Percentiles rank a stretch among this genome's conserved stretches.
Conservation (phyloP, 2,329 filamentous ascomycete species). For the Neoarthrinium moseri region DNA sequence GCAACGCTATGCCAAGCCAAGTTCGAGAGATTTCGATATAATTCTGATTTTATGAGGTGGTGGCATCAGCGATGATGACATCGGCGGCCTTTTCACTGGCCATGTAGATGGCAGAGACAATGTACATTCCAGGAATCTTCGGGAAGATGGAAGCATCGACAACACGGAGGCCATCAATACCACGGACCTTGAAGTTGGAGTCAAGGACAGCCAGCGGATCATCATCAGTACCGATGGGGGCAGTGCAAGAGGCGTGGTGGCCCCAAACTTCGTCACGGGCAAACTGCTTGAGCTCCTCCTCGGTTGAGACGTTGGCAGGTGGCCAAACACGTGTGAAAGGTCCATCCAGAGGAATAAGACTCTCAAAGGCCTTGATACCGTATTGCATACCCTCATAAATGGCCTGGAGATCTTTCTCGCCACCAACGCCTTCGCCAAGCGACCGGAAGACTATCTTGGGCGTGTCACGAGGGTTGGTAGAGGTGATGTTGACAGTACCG, state of each 20-base stretch:
- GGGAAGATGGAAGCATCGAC: slow-evolving; percentile 62
- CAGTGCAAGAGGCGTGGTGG: slow-evolving; percentile 40
- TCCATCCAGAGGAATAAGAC: slow-evolving; percentile 35
- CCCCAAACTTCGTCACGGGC: slow-evolving; percentile 40
- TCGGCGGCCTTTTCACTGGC: slow-evolving; percentile 61
- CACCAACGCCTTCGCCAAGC: slow-evolving; percentile 41
- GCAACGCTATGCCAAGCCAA: no score
- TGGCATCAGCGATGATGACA: slow-evolving; percentile 36
- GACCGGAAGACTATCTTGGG: slow-evolving; percentile 45
- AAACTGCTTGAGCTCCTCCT: slow-evolving; percentile 44
- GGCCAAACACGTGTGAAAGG: slow-evolving; percentile 32
- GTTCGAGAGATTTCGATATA: no score
- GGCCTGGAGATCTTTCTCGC: slow-evolving; percentile 38
- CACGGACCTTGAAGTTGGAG: slow-evolving; percentile 54
- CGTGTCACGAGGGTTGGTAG: slow-evolving; percentile 28
- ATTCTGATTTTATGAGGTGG: slow-evolving; percentile 1
- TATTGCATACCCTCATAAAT: slow-evolving; percentile 47
- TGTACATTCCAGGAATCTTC: slow-evolving; percentile 41
- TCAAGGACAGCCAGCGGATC: slow-evolving; percentile 58
- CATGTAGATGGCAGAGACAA: slow-evolving; percentile 50
- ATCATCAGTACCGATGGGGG: slow-evolving; percentile 52
- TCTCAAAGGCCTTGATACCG: slow-evolving; percentile 38
- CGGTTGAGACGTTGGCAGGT: slow-evolving; percentile 35
- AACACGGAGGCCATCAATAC: slow-evolving; percentile 54
- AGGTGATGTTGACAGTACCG: slow-evolving; percentile 48